These are phyloP conservation scores for Globisporangium lucens DNA, from an alignment of 352 stramenopile species.

Conservation along the genomic window DNA sequence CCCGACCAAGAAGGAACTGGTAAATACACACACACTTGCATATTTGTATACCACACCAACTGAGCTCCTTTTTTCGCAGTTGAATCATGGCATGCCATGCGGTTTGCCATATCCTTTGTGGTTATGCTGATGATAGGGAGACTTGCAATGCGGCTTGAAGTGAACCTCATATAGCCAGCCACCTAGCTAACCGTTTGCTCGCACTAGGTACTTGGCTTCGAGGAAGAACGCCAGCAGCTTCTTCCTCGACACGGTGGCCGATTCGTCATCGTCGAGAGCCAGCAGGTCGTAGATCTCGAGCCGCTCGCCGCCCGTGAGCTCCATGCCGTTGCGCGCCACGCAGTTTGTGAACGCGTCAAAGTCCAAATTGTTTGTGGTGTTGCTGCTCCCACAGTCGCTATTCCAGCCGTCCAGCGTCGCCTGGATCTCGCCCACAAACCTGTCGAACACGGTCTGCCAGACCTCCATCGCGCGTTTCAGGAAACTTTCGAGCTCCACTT, in stretches of 20 bases:
- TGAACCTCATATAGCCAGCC: too few relatives aligned
- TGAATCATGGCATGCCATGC: too few relatives aligned
- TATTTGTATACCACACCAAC: not conserved
- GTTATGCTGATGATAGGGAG: too few relatives aligned
- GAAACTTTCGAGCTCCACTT: constrained; percentile 43
- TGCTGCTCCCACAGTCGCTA: not conserved
- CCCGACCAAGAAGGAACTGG: not conserved
- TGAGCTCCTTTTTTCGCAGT: too few relatives aligned
- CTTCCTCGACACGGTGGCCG: constrained; percentile 21
- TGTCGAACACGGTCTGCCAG: constrained; percentile 44
- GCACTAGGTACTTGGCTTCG: constrained; percentile 24
- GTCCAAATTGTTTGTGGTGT: constrained; percentile 22
- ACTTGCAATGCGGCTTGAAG: too few relatives aligned
- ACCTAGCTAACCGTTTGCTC: not conserved
- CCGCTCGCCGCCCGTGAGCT: constrained; percentile 51
- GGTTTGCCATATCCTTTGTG: too few relatives aligned
- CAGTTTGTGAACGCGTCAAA: constrained; percentile 37
- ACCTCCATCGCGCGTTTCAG: constrained; percentile 33
- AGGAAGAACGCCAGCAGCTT: constrained; percentile 26
- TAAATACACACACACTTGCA: constrained; percentile 3
- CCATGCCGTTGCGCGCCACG: constrained; percentile 31
- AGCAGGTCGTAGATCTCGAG: constrained; percentile 60
- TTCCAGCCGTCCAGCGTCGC: constrained; percentile 19
- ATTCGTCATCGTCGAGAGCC: constrained; percentile 32
- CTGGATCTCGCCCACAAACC: constrained; percentile 23